A percentile compares a stretch with the other conserved stretches of the same genome.
phyloP scores from a whole-genome alignment of 148 eudicot species.

The Spergularia bocconei region DNA sequence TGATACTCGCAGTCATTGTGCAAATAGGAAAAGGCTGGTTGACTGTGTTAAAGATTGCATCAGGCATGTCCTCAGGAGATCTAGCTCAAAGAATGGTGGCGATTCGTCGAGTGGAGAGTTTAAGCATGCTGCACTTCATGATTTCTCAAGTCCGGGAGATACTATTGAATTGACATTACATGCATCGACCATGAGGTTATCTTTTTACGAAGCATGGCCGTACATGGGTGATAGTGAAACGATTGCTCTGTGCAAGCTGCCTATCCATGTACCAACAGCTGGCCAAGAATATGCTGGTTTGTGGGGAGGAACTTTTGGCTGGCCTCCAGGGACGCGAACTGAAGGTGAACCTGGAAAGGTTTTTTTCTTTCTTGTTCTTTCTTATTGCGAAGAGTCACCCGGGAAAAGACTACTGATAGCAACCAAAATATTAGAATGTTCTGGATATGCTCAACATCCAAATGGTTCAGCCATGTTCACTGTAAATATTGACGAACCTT shows the following conservation, averaged over 20 bases:
- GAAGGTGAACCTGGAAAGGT: slow-evolving; percentile 77
- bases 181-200: slow-evolving; percentile 58
- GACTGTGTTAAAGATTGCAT: slow-evolving; percentile 50
- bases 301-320: slow-evolving; percentile 89
- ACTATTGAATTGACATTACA: slow-evolving; percentile 58
- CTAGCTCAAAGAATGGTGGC: slow-evolving; percentile 39
- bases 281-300: slow-evolving; percentile 80
- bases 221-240: slow-evolving; percentile 58
- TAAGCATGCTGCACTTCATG: slow-evolving; percentile 59
- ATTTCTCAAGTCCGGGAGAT: slow-evolving; percentile 60
- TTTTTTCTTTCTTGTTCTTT: slow-evolving; percentile 59
- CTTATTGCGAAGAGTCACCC: slow-evolving; percentile 56
- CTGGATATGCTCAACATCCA: slow-evolving; percentile 42
- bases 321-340: slow-evolving; percentile 79
- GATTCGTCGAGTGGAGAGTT: slow-evolving; percentile 44
- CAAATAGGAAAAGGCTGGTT: slow-evolving; percentile 51
- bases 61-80: slow-evolving; percentile 48
- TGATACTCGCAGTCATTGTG: slow-evolving; percentile 34
- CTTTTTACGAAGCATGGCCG: slow-evolving; percentile 75
- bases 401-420: slow-evolving; percentile 59
- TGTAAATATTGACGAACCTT: slow-evolving; percentile 55
- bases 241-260: slow-evolving; percentile 75
- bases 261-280: slow-evolving; percentile 41
- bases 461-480: slow-evolving; percentile 88
- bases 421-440: slow-evolving; percentile 41